Conservation (phyloP, 192 early-diverging fungal genomes). For the Chytriomyces sp. region DNA sequence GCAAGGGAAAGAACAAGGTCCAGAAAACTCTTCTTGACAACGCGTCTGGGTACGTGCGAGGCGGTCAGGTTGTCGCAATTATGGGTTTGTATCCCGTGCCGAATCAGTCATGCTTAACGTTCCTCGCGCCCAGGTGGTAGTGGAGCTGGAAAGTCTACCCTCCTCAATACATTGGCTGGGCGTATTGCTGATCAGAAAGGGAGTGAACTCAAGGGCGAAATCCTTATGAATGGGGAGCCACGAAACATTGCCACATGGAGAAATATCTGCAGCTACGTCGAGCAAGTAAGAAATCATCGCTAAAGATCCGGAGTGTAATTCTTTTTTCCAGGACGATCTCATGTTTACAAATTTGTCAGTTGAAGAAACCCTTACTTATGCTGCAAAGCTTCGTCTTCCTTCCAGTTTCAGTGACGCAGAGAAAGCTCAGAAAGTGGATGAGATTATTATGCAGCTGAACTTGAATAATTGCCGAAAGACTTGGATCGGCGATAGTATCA, state of each 20-base stretch:
- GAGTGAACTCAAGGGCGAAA: constrained; percentile 28
- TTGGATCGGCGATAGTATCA: constrained; percentile 46
- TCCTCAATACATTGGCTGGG: constrained; percentile 38
- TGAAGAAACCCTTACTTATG: constrained; percentile 68
- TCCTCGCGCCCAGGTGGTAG: constrained; percentile 23
- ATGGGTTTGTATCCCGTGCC: constrained; percentile 32
- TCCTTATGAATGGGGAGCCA: constrained; percentile 30
- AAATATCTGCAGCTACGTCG: constrained; percentile 42
- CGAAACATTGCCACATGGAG: constrained; percentile 23
- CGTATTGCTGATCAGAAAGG: constrained; percentile 33
- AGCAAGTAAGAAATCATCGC: constrained; percentile 17
- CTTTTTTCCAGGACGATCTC: constrained; percentile 23
- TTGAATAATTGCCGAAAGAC: constrained; percentile 58
- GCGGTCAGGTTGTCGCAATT: constrained; percentile 47
- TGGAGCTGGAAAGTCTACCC: constrained; percentile 50
- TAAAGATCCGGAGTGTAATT: not conserved
- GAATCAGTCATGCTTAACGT: too few relatives aligned
- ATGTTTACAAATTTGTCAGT: constrained; percentile 57
- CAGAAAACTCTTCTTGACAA: constrained; percentile 16
- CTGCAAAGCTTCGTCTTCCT: constrained; percentile 66
- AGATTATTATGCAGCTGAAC: constrained; percentile 61
- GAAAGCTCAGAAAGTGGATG: constrained; percentile 57
- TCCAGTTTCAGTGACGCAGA: constrained; percentile 40
- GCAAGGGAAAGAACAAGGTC: constrained; percentile 14
- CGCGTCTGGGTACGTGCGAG: constrained; percentile 24